Evolutionary conservation across 2,329 filamentous ascomycete species (phyloP), one percentile per base, ranked within the genome.

Genomic region (Diatrype stigma): DNA sequence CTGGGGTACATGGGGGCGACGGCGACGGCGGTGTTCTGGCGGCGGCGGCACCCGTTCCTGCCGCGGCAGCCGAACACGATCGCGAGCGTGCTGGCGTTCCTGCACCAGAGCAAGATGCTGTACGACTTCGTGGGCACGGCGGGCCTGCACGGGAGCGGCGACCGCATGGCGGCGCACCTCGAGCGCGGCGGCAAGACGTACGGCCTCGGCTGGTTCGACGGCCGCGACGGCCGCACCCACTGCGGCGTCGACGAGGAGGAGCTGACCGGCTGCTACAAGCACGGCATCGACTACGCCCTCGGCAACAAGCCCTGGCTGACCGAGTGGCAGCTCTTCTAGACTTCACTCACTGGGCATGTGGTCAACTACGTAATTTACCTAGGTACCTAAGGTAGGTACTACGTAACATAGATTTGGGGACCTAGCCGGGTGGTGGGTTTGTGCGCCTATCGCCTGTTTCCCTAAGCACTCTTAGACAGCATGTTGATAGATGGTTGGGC

Each of bases 101-200:
- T 92, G 53, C 85, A 92, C 67, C 87, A 90, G 70, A 86, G 81
- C 66, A 88, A 87, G 69, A 91, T 92, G 88, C 71, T 92, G 44
- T 84, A 84, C 55, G 81, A 83, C 61, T 92, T 92, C 67, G 84
- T 89, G 14, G 83, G 81, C 40, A 90, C 86, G 21, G 80, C 85
- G 54, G 81, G 81, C 68, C 69, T 85, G 47, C 79, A 76, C 57
- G 82, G 79, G 47, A 79, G 76, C 57, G 82, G 79, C 48, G 70
- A 73, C 14, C 70, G 82, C 63, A 88, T 90, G 82, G 81, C 79
- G 56, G 67, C 68, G 50, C 75, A 77, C 64, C 73, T 92, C 34
- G 80, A 81, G 53, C 70, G 66, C 10, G 69, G 80, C n/a, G 78
- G 79, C 35, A 86, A 86, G 71, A 84, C 75, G 38, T 93, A 92